Conservation (phyloP, 768 basidiomycete species). For the Kwoniella dejecticola region DNA sequence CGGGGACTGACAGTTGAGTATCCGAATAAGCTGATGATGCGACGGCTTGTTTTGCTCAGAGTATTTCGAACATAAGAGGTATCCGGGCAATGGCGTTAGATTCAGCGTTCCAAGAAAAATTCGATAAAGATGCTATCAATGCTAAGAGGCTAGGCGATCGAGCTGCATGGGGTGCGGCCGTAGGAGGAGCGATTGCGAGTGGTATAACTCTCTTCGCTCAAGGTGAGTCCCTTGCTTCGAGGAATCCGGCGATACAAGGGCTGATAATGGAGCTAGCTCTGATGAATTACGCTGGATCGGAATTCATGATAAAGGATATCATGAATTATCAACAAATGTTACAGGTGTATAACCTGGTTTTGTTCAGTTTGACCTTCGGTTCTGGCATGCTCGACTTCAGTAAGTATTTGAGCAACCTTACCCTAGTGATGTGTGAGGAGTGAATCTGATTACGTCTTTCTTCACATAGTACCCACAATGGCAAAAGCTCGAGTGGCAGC, state of each 20-base stretch:
- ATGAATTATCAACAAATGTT: slow-evolving; percentile 89
- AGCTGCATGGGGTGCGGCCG: slow-evolving; percentile 85
- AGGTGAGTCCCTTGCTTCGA: slow-evolving; percentile 50
- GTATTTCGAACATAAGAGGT: slow-evolving; percentile 77
- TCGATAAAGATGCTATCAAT: slow-evolving; percentile 64
- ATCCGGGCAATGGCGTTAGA: slow-evolving; percentile 88
- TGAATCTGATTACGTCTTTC: too few relatives aligned
- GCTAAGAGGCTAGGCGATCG: slow-evolving; percentile 70
- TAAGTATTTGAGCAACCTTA: slow-evolving; percentile 59
- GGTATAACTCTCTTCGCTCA: slow-evolving; percentile 86
- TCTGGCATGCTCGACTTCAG: slow-evolving; percentile 90
- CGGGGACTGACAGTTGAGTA: too few relatives aligned
- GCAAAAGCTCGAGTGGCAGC: slow-evolving; percentile 86
- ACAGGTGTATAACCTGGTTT: slow-evolving; percentile 83
- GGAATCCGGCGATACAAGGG: too few relatives aligned
- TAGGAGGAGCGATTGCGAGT: slow-evolving; percentile 76
- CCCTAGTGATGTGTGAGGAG: too few relatives aligned
- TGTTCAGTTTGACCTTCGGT: slow-evolving; percentile 91
- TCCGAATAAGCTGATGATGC: too few relatives aligned
- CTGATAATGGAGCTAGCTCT: slow-evolving; percentile 61
- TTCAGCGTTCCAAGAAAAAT: slow-evolving; percentile 67
- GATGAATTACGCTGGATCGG: slow-evolving; percentile 84
- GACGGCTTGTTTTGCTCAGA: slow-evolving; percentile 55
- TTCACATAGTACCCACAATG: slow-evolving; percentile 68
- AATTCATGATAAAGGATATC: slow-evolving; percentile 76